phyloP scores from a whole-genome alignment of 768 basidiomycete species.

The Collybiopsis confluens region DNA sequence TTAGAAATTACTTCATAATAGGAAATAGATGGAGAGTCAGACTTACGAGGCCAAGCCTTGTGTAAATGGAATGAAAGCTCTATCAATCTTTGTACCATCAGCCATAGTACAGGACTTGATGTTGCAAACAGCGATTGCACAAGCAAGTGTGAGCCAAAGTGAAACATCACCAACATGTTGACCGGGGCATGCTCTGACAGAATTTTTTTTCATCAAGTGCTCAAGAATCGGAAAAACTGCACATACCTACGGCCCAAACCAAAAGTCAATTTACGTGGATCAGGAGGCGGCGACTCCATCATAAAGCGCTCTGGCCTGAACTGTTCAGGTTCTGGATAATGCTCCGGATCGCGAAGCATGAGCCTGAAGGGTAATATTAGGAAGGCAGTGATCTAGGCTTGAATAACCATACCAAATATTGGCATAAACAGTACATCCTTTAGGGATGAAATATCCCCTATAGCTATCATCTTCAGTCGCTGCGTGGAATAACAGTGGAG shows the following conservation, averaged over 20 bases:
- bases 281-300: background rate
- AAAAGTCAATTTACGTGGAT: slow-evolving; percentile 9
- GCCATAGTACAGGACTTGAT: slow-evolving; percentile 1
- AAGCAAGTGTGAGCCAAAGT: background rate
- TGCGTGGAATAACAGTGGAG: slow-evolving; percentile 10
- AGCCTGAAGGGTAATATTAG: slow-evolving; percentile 7
- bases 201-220: background rate
- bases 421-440: slow-evolving; percentile 21
- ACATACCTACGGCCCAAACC: slow-evolving; percentile 11
- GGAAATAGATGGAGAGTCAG: background rate
- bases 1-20: background rate
- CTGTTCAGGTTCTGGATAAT: slow-evolving; percentile 8
- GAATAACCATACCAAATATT: slow-evolving; percentile 14
- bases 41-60: background rate
- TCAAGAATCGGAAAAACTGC: background rate
- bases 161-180: slow-evolving; percentile 1
- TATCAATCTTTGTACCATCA: background rate
- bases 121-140: background rate
- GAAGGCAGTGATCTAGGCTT: too few relatives aligned
- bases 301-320: slow-evolving; percentile 15
- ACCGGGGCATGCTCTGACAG: background rate
- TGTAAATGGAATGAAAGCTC: background rate
- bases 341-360: slow-evolving; percentile 12
- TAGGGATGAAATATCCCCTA: slow-evolving; percentile 33
- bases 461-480: slow-evolving; percentile 27